Conservation (phyloP, 2,329 filamentous ascomycete species). For the Exophiala sp. region DNA sequence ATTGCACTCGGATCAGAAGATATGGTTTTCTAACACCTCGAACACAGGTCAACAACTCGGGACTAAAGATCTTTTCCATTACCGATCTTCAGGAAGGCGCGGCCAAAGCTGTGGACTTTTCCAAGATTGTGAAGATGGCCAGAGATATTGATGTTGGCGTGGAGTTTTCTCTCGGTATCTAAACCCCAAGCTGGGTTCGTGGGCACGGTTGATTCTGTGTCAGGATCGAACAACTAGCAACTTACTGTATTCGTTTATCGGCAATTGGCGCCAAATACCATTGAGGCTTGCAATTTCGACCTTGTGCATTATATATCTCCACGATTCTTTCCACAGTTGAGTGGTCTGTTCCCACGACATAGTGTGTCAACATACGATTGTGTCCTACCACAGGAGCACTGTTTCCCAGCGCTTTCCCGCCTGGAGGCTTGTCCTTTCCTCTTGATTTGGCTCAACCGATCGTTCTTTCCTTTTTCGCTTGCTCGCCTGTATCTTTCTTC, state of each 20-base stretch:
- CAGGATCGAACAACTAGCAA: slow-evolving; percentile 7
- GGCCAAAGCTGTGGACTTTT: slow-evolving; percentile 98
- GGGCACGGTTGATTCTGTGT: slow-evolving; percentile 20
- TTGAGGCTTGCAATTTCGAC: not conserved
- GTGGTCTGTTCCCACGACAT: too few species aligned
- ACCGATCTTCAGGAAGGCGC: slow-evolving; percentile 96
- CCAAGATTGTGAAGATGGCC: slow-evolving; percentile 98
- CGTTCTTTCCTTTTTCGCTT: too few species aligned
- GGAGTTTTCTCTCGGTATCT: slow-evolving; percentile 93
- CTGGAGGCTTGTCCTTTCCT: too few species aligned
- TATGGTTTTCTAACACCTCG: not conserved
- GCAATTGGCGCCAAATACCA: not conserved
- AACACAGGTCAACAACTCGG: slow-evolving; percentile 80
- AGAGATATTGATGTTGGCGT: slow-evolving; percentile 97
- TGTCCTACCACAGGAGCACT: too few species aligned
- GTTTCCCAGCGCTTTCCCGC: too few species aligned
- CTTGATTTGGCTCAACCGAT: too few species aligned
- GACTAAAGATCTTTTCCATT: slow-evolving; percentile 99
- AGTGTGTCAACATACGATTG: too few species aligned
- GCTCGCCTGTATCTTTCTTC: too few species aligned
- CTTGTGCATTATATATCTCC: not conserved
- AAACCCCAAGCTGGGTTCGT: slow-evolving; percentile 14
- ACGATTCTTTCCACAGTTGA: not conserved
- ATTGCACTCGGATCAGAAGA: not conserved
- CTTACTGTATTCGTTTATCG: not conserved